Conservation (phyloP, 2,329 filamentous ascomycete species). For the Epichloe baconii region DNA sequence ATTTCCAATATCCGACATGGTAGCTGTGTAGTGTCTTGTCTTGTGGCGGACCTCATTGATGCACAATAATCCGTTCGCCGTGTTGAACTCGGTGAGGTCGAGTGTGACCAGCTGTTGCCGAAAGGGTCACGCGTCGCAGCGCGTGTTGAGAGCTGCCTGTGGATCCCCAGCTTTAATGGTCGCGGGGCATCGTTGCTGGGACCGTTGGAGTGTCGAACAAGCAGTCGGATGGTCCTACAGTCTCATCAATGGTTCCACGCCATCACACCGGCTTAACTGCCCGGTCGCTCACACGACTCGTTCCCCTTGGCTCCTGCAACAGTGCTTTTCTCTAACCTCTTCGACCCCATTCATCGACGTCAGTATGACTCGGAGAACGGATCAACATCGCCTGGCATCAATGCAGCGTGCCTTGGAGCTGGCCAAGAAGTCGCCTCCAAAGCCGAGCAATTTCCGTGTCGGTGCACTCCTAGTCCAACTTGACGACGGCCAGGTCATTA, state of each 20-base stretch:
- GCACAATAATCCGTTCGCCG: neutral
- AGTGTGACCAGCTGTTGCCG: slow-evolving; percentile 1
- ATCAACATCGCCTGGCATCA: slow-evolving; percentile 31
- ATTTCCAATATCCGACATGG: slow-evolving; percentile 40
- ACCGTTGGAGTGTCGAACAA: neutral
- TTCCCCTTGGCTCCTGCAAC: neutral
- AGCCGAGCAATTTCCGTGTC: slow-evolving; percentile 84
- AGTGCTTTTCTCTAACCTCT: neutral
- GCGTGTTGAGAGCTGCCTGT: slow-evolving; percentile 1
- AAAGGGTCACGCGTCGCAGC: slow-evolving; percentile 9
- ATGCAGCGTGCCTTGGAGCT: slow-evolving; percentile 64
- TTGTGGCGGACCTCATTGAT: neutral
- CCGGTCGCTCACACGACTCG: neutral
- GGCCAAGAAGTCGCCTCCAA: slow-evolving; percentile 68
- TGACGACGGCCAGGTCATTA: slow-evolving; percentile 40
- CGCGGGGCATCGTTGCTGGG: neutral
- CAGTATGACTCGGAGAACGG: slow-evolving; percentile 13
- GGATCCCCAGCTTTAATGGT: slow-evolving; percentile 2
- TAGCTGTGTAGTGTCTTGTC: slow-evolving; percentile 1
- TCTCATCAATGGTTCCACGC: neutral
- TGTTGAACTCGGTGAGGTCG: neutral
- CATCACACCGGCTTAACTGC: neutral
- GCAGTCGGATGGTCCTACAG: neutral
- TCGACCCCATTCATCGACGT: neutral
- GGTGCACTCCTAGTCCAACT: slow-evolving; percentile 71